Percentiles rank a stretch among this genome's conserved stretches.
These are phyloP conservation scores for Boletellus deceptivus DNA, from an alignment of 1,284 basidiomycete species.

Conservation along the genomic window DNA sequence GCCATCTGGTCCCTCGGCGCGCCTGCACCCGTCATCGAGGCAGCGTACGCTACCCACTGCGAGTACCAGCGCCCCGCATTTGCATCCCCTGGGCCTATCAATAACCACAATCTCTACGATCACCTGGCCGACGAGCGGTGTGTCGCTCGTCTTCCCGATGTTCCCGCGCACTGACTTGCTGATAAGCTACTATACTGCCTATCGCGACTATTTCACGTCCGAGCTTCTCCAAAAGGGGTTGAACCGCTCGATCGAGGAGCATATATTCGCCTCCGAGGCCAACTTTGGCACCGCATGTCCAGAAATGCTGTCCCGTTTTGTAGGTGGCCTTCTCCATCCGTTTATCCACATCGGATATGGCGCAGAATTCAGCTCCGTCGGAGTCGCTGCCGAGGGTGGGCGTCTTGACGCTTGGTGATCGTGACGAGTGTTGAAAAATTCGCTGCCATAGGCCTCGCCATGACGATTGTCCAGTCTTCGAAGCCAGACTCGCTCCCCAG, in stretches of 20 bases:
- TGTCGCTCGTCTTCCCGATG: not conserved
- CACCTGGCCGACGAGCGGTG: constrained; percentile 31
- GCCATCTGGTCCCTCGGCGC: constrained; percentile 45
- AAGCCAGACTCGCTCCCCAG: constrained; percentile 17
- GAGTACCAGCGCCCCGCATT: constrained; percentile 37
- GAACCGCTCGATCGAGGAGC: constrained; percentile 25
- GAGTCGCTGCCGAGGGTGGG: constrained; percentile 36
- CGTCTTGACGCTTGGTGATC: not conserved
- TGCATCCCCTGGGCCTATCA: constrained; percentile 31
- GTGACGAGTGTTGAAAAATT: not conserved
- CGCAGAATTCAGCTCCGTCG: constrained; percentile 34
- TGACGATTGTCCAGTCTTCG: constrained; percentile 40
- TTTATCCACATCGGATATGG: constrained; percentile 38
- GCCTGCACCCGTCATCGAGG: constrained; percentile 36
- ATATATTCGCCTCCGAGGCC: constrained; percentile 27
- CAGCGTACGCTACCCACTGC: constrained; percentile 38
- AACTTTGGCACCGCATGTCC: constrained; percentile 26
- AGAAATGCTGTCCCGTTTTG: constrained; percentile 35
- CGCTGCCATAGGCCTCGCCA: constrained; percentile 39
- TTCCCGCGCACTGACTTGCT: not conserved
- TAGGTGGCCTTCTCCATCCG: constrained; percentile 35
- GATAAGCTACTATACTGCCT: constrained; percentile 35
- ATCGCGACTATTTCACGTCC: constrained; percentile 32
- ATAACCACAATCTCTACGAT: constrained; percentile 28
- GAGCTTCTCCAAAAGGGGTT: constrained; percentile 27